Base-by-base conservation (phyloP, 2,329 filamentous ascomycete species). In the Claviceps spartinae region DNA sequence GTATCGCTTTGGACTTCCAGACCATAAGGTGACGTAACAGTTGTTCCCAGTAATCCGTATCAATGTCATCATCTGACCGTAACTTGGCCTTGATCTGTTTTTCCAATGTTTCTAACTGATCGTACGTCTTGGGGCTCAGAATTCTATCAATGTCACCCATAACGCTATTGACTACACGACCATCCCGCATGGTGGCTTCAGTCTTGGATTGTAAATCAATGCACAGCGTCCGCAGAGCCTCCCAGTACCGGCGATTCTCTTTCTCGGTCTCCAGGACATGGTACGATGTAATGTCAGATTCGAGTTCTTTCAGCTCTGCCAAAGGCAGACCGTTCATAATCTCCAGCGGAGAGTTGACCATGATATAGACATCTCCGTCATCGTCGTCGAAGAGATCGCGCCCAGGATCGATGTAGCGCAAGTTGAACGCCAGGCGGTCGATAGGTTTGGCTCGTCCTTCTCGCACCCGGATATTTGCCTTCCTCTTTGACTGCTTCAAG, bases 31-130 rank as follows among this genome's bases (percentile, higher is more conserved):
- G 94, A 58, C 83, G 83, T 55, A 98, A 74, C 16, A 98, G 74
- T 64, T 95, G 88, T 64, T 95, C 88, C 93, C 93, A 98, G 66
- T 97, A 98, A 68, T 98, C 93, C 2, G 86, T 88, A 67, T 98
- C 93, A 58, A 98, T 91, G 41, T 87, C 83, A 63, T 96, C 90
- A 63, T 95, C 84, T 7, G 88, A 94, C 50, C 83, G 77, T 47
- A 98, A 72, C 71, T 98, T 98, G 16, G 76, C 74, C 64, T 82
- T 82, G 66, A 98, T 93, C 70, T 97, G 90, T 57, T 75, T 79
- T 68, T 98, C 91, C 48, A 98, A 74, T 18, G 79, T 79, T 63
- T 90, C 85, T n/a, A 98, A 74, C 66, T 97, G 87, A 60, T 88
- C 84, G 60, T 88, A 82, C 16, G 83, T 81, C 70, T 98, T 98